These are phyloP conservation scores for Moringa oleifera DNA, from an alignment of 345 rosid genomes.

Conservation along the genomic window DNA sequence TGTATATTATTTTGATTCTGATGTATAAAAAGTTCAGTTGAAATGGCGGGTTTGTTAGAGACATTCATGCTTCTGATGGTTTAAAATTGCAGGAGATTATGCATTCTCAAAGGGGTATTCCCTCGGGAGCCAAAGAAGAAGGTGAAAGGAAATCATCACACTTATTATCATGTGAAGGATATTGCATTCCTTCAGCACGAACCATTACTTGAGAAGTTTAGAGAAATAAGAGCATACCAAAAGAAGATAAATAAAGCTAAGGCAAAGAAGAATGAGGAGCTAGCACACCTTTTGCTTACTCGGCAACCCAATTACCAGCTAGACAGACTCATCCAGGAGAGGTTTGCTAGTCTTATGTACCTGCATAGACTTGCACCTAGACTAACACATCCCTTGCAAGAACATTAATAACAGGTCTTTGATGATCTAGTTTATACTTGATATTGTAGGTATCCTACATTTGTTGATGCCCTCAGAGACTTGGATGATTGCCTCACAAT, in stretches of 20 bases:
- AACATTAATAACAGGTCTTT: background rate
- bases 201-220: slow-evolving; percentile 78
- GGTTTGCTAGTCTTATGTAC: slow-evolving; percentile 36
- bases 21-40: no score
- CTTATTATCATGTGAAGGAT: slow-evolving; percentile 94
- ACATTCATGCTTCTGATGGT: no score
- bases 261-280: slow-evolving; percentile 77
- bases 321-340: slow-evolving; percentile 67
- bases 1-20: no score
- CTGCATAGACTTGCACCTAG: background rate
- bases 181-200: slow-evolving; percentile 76
- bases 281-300: slow-evolving; percentile 47
- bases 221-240: slow-evolving; percentile 63
- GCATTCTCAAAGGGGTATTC: slow-evolving; percentile 79
- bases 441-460: slow-evolving; percentile 69
- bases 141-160: slow-evolving; percentile 86
- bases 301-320: slow-evolving; percentile 72
- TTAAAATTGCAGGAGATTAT: slow-evolving; percentile 49
- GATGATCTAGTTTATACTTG: slow-evolving; percentile 8
- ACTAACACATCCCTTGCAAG: background rate
- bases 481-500: slow-evolving; percentile 90
- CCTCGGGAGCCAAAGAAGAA: slow-evolving; percentile 96
- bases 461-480: slow-evolving; percentile 85
- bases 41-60: no score
- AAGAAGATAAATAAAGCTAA: slow-evolving; percentile 78